These are phyloP conservation scores for Rubus parviflorus DNA, from an alignment of 306 rosid species.

Conservation along the genomic window DNA sequence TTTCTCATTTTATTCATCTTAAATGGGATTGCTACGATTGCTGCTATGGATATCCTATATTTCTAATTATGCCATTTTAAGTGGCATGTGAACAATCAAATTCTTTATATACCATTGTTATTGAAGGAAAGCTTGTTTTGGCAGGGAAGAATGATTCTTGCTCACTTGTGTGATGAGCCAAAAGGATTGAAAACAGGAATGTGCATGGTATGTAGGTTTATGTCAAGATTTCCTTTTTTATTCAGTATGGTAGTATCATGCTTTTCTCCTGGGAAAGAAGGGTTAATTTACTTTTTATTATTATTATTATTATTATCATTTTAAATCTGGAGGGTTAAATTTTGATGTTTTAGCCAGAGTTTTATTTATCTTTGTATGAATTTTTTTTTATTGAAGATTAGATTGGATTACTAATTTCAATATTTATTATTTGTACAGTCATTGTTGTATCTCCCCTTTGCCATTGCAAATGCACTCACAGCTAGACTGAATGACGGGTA, in stretches of 20 bases:
- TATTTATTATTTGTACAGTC: conserved; percentile 52
- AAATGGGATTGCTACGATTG: background rate
- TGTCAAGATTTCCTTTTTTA: background rate
- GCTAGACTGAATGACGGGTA: conserved; percentile 87
- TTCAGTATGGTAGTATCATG: background rate
- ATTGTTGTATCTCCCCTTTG: conserved; percentile 75
- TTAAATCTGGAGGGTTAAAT: background rate
- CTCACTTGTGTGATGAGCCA: conserved; percentile 97
- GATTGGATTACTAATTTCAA: background rate
- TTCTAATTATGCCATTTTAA: background rate
- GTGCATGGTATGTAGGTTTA: conserved; percentile 80
- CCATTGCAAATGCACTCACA: conserved; percentile 84
- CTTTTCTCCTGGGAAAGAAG: background rate
- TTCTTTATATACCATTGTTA: background rate
- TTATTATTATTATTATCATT: too few species aligned
- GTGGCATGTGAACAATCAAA: background rate
- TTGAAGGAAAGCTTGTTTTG: conserved; percentile 37
- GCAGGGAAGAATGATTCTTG: conserved; percentile 95
- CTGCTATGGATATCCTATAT: background rate
- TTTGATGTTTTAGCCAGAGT: background rate
- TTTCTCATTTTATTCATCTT: conserved; percentile 8
- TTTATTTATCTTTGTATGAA: background rate
- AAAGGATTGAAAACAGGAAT: conserved; percentile 97
- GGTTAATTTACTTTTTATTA: background rate
- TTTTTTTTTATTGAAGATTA: background rate